These are phyloP conservation scores for Leersia perrieri DNA, from an alignment of 176 grass and related monocot genomes.

Conservation along the genomic window DNA sequence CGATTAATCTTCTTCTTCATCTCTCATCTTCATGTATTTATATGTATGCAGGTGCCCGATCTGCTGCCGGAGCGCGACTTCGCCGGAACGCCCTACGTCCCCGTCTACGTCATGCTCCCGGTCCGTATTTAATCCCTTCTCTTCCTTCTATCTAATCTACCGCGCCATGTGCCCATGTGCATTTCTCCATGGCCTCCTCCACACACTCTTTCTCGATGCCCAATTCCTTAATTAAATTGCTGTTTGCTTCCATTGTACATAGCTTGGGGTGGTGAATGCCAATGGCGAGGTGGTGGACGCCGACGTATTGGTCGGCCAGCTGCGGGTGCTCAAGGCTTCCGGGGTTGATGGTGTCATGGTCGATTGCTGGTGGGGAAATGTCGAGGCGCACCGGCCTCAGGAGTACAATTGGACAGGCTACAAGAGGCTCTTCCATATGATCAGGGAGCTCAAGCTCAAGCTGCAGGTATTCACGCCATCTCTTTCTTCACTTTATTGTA, in stretches of 20 bases:
- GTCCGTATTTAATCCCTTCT: slow-evolving; percentile 33
- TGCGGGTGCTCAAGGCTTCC: slow-evolving; percentile 61
- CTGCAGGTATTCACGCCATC: slow-evolving; percentile 50
- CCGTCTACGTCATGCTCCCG: slow-evolving; percentile 85
- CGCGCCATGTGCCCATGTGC: no score
- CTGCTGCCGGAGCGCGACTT: slow-evolving; percentile 57
- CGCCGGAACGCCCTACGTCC: slow-evolving; percentile 69
- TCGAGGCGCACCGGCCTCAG: slow-evolving; percentile 56
- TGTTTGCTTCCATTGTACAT: background rate
- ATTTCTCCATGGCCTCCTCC: background rate
- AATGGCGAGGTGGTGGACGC: slow-evolving; percentile 61
- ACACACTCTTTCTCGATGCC: no score
- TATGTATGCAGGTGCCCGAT: slow-evolving; percentile 24
- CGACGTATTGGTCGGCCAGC: slow-evolving; percentile 52
- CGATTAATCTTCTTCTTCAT: no score
- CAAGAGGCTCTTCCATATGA: slow-evolving; percentile 66
- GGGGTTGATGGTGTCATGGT: slow-evolving; percentile 88
- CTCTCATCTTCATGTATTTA: no score
- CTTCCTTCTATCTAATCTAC: no score
- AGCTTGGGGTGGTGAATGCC: slow-evolving; percentile 61
- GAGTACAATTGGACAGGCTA: slow-evolving; percentile 86
- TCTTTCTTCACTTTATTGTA: slow-evolving; percentile 1
- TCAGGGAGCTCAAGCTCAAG: slow-evolving; percentile 71
- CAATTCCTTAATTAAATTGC: no score
- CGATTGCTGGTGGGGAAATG: slow-evolving; percentile 92